Percentiles rank a stretch among this genome's conserved stretches.
Conservation (phyloP, 495 filamentous ascomycete species). For the Podospora pseudopauciseta region DNA sequence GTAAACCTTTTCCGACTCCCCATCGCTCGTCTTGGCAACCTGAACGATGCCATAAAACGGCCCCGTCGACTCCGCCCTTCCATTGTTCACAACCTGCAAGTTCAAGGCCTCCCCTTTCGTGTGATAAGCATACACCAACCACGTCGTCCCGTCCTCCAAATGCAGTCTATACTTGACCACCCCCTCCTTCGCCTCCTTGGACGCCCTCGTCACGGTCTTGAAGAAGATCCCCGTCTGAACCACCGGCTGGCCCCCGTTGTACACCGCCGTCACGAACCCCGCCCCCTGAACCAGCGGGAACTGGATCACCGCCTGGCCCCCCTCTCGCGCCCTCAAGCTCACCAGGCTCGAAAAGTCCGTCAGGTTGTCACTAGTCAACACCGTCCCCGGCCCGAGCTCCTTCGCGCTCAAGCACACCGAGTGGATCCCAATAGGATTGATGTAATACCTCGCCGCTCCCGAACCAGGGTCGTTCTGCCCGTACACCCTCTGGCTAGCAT, state of each 20-base stretch:
- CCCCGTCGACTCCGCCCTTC: conserved; percentile 38
- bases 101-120: conserved; percentile 41
- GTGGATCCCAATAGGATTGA: conserved; percentile 79
- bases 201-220: conserved; percentile 58
- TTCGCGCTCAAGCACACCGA: conserved; percentile 72
- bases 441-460: conserved; percentile 65
- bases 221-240: conserved; percentile 74
- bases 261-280: conserved; percentile 81
- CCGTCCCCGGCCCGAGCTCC: conserved; percentile 60
- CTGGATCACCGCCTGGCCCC: conserved; percentile 55
- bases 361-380: conserved; percentile 59
- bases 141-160: conserved; percentile 68
- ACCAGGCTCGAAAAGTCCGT: conserved; percentile 70
- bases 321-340: conserved; percentile 54
- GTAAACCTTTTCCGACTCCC: conserved; percentile 61
- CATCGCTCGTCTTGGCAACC: conserved; percentile 63
- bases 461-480: conserved; percentile 48
- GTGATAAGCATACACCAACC: conserved; percentile 77
- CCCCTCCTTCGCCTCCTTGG: conserved; percentile 52
- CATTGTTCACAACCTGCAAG: conserved; percentile 46
- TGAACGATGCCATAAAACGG: conserved; percentile 70
- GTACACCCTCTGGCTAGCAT: conserved; percentile 59
- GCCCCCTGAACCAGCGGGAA: conserved; percentile 89
- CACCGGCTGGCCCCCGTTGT: conserved; percentile 62
- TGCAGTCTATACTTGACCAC: conserved; percentile 74